Evolutionary conservation across 306 rosid species (phyloP).

Genomic region (Begonia loranthoides): DNA sequence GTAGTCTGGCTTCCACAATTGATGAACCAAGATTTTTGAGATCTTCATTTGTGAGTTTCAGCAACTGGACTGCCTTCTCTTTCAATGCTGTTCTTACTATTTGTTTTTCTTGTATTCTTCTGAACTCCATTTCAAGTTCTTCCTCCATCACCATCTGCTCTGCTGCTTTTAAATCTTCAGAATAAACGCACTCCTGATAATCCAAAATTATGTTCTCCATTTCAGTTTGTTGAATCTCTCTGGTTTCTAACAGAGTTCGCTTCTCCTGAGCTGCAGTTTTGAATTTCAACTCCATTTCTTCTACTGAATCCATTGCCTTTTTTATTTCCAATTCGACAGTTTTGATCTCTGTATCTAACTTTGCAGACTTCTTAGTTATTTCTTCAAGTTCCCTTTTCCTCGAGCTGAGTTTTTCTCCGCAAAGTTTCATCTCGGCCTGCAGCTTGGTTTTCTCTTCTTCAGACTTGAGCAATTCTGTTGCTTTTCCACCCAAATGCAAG

Average conservation of each 20-base stretch:
- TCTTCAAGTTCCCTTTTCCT: conserved; percentile 24
- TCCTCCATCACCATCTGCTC: conserved; percentile 45
- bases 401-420: conserved; percentile 21
- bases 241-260: conserved; percentile 24
- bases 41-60: conserved; percentile 34
- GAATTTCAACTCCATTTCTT: conserved; percentile 24
- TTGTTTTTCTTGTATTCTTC: conserved; percentile 32
- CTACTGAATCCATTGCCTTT: conserved; percentile 13
- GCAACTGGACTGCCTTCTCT: conserved; percentile 22
- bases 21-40: conserved; percentile 31
- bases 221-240: conserved; percentile 20
- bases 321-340: conserved; percentile 22
- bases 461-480: conserved; percentile 33
- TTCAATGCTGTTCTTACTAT: conserved; percentile 30
- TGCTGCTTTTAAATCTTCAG: conserved; percentile 27
- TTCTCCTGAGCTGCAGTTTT: conserved; percentile 24
- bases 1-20: conserved; percentile 43
- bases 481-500: conserved; percentile 42
- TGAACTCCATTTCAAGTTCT: conserved; percentile 31
- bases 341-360: conserved; percentile 11
- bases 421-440: conserved; percentile 25
- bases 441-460: conserved; percentile 42
- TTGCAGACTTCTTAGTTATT: conserved; percentile 13
- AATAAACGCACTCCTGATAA: conserved; percentile 23
- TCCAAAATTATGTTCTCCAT: conserved; percentile 23